Percentiles rank a stretch among this genome's conserved stretches.
Evolutionary conservation across 1,284 basidiomycete species (phyloP).

Genomic region (Fomitopsis schrenkii): DNA sequence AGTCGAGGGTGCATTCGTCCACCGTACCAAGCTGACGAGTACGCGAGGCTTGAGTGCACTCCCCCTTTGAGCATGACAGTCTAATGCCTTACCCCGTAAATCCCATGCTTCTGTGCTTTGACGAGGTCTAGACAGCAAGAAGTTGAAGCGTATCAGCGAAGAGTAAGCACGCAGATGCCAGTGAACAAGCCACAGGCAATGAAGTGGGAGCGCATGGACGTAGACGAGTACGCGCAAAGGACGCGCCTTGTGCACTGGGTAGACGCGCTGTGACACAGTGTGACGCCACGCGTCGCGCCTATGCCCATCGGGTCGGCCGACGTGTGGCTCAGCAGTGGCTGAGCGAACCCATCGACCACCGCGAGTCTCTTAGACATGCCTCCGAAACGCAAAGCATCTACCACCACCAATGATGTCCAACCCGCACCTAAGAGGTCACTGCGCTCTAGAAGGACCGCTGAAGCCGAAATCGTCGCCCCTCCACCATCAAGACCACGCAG

Average conservation of each 20-base stretch:
- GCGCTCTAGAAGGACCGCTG: conserved; percentile 8
- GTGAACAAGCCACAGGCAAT: not conserved
- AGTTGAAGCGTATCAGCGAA: not conserved
- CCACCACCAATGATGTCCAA: conserved; percentile 9
- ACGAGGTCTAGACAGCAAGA: too few relatives aligned
- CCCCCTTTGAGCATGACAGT: too few relatives aligned
- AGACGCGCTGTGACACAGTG: not conserved
- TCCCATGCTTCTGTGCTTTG: conserved; percentile 6
- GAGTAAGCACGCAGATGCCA: not conserved
- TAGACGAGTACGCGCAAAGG: not conserved
- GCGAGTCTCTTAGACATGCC: conserved; percentile 27
- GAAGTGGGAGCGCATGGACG: too few relatives aligned
- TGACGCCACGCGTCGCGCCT: conserved; percentile 5
- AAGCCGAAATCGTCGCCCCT: not conserved
- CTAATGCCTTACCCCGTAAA: conserved; percentile 12
- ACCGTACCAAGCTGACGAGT: conserved; percentile 58
- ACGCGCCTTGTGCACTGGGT: too few relatives aligned
- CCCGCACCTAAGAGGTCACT: conserved; percentile 20
- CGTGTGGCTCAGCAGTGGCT: not conserved
- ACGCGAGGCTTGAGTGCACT: not conserved
- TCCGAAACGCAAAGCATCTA: conserved; percentile 45
- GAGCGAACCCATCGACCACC: not conserved
- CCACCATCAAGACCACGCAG: not conserved
- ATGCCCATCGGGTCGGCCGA: not conserved
- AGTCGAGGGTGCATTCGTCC: conserved; percentile 72